Percentiles rank a stretch among this genome's conserved stretches.
These are phyloP conservation scores for Excoecaria agallocha DNA, from an alignment of 345 rosid species.

Conservation along the genomic window DNA sequence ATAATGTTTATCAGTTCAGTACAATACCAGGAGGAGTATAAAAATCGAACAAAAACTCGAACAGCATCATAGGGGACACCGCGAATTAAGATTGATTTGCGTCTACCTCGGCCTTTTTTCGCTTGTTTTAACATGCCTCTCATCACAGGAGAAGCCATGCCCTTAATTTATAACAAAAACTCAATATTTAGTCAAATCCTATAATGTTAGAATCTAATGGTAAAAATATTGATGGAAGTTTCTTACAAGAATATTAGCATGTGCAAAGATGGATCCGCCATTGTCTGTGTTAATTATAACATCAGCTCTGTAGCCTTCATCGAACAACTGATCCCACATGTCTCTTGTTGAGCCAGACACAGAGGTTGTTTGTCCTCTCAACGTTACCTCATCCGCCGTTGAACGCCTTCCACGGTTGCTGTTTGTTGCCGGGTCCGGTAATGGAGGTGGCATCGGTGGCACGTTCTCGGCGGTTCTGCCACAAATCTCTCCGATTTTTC, in stretches of 20 bases:
- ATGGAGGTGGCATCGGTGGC: constrained; percentile 53
- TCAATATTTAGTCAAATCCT: too few species aligned
- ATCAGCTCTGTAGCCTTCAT: constrained; percentile 68
- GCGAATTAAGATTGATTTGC: constrained; percentile 47
- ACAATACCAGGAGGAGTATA: constrained; percentile 77
- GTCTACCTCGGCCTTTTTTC: constrained; percentile 38
- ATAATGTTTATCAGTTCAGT: too few species aligned
- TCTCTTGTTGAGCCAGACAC: constrained; percentile 43
- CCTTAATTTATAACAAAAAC: constrained; percentile 4
- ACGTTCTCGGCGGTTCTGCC: constrained; percentile 16
- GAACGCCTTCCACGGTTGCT: constrained; percentile 20
- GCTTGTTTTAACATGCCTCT: constrained; percentile 72
- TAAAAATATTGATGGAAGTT: neutral
- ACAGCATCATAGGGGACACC: constrained; percentile 80
- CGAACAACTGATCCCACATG: constrained; percentile 74
- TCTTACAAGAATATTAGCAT: constrained; percentile 69
- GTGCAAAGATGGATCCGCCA: constrained; percentile 61
- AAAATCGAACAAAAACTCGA: constrained; percentile 65
- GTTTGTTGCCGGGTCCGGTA: constrained; percentile 38
- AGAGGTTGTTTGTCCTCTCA: constrained; percentile 20
- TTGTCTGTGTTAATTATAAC: constrained; percentile 49
- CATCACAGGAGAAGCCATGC: constrained; percentile 73
- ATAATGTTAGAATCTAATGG: too few species aligned
- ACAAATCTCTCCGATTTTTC: constrained; percentile 11
- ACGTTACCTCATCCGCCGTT: constrained; percentile 5